Evolutionary conservation across 257 asterid species (phyloP), one percentile per base, ranked within the genome.

Genomic region (Agastache rugosa): DNA sequence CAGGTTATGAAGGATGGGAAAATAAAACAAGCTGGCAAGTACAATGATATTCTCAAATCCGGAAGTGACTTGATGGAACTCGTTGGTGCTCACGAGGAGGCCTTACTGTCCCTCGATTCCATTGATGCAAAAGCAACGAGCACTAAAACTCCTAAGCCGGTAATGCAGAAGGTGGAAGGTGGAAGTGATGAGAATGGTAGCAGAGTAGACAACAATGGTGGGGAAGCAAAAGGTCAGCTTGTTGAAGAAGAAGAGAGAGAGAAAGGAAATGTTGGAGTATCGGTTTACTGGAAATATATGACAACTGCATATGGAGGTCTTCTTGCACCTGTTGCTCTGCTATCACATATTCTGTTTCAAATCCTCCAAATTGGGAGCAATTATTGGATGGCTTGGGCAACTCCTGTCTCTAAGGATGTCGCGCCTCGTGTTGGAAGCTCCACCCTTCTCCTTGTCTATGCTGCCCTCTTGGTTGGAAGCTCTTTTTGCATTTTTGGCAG

Each of bases 341-440:
- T 91, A 61, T 87, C 92, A 45, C 97, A 91, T 61, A 23, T 80
- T 63, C 50, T 90, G 51, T 88, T 91, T 77, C 93, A 91, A 73
- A n/a, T 75, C 19, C 89, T 93, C 77, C 97, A 93, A 79, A 88
- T 93, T 29, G 96, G 93, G 55, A 91, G 98, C 91, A 93, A 91
- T 74, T 93, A 91, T 65, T 93, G 96, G 98, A 93, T 93, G 98
- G 92, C 97, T 39, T 93, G 96, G 96, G 98, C 98, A 42, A 93
- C 97, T 29, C 98, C 98, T 0, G 92, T 89, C 35, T 91, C 98
- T 0, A 73, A 82, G 76, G 89, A 78, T 63, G 87, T 72, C 6
- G 64, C 85, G 3, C 80, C 95, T 73, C 91, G 81, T 3, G 96
- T 93, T 41, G 79, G 79, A 12, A 50, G 72, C 78, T 78, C 85